Conservation (phyloP, 805 yeast species). For the Wilhelminamyces savonicus region DNA sequence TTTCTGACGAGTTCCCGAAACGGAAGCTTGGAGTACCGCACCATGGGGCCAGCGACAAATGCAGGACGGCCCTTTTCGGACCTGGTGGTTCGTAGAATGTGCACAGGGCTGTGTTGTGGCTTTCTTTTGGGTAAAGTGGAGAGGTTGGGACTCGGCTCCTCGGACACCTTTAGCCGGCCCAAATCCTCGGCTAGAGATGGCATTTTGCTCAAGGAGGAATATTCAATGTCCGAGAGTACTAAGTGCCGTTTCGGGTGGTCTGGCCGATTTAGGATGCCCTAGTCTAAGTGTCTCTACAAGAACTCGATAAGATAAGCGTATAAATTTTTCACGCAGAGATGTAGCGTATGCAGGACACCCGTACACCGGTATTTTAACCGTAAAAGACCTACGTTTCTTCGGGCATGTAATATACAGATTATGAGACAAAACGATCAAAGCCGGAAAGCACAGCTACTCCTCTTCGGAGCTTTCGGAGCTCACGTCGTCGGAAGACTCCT, state of each 20-base stretch:
- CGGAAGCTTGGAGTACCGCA: conserved; percentile 88
- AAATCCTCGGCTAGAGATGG: conserved; percentile 1
- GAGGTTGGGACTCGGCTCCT: neutral
- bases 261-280: neutral
- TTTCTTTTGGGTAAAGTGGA: conserved; percentile 9
- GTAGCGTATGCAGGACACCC: too few species aligned
- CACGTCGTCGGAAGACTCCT: conserved; percentile 43
- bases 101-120: conserved; percentile 26
- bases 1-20: conserved; percentile 73
- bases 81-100: conserved; percentile 21
- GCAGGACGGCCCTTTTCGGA: conserved; percentile 27
- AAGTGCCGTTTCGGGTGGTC: neutral
- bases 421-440: too few species aligned
- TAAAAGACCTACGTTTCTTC: too few species aligned
- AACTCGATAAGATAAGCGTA: conserved; percentile 2
- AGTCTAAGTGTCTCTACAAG: neutral
- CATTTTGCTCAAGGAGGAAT: neutral
- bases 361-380: too few species aligned
- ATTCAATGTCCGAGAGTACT: conserved; percentile 1
- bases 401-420: too few species aligned
- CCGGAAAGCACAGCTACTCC: conserved; percentile 45
- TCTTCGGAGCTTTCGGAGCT: conserved; percentile 63
- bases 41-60: conserved; percentile 82
- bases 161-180: neutral
- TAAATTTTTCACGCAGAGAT: too few species aligned